Percentiles rank a stretch among this genome's conserved stretches.
These are phyloP conservation scores for Luzula sylvatica DNA, from an alignment of 176 grass and related monocot genomes.

Conservation along the genomic window DNA sequence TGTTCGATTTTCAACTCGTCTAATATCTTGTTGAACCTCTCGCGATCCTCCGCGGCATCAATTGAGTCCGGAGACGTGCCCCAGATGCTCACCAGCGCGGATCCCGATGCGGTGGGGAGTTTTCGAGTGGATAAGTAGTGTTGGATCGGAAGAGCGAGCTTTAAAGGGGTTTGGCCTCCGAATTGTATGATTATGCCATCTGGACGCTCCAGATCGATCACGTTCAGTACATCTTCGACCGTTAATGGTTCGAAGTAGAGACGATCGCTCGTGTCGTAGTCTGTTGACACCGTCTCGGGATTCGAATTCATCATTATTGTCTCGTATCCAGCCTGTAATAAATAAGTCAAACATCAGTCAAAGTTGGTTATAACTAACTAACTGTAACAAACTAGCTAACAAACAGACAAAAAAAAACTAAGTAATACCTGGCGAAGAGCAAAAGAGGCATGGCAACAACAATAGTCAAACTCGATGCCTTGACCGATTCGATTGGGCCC, in stretches of 20 bases:
- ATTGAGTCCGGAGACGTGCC: conserved; percentile 97
- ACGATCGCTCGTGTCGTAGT: conserved; percentile 90
- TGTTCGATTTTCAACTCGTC: conserved; percentile 82
- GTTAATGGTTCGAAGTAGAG: conserved; percentile 96
- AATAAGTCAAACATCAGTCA: not conserved
- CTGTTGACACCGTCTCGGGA: conserved; percentile 98
- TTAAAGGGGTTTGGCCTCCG: conserved; percentile 93
- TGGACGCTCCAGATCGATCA: conserved; percentile 84
- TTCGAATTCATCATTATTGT: conserved; percentile 99
- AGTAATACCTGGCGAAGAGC: conserved; percentile 63
- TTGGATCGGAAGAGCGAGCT: conserved; percentile 84
- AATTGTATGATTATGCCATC: conserved; percentile 95
- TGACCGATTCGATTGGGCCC: conserved; percentile 96
- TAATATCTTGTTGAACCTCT: conserved; percentile 93
- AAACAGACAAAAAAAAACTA: not conserved
- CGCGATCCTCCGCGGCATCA: conserved; percentile 92
- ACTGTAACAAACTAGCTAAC: not conserved
- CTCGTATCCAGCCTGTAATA: conserved; percentile 62
- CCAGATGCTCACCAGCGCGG: conserved; percentile 60
- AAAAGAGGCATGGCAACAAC: conserved; percentile 98
- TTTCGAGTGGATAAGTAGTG: conserved; percentile 53
- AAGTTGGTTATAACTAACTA: not conserved
- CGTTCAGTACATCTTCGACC: conserved; percentile 82
- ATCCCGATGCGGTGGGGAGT: conserved; percentile 45
- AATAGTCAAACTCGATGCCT: conserved; percentile 98